Evolutionary conservation across 495 filamentous ascomycete species (phyloP).

Genomic region (Lepidopterella palustris): DNA sequence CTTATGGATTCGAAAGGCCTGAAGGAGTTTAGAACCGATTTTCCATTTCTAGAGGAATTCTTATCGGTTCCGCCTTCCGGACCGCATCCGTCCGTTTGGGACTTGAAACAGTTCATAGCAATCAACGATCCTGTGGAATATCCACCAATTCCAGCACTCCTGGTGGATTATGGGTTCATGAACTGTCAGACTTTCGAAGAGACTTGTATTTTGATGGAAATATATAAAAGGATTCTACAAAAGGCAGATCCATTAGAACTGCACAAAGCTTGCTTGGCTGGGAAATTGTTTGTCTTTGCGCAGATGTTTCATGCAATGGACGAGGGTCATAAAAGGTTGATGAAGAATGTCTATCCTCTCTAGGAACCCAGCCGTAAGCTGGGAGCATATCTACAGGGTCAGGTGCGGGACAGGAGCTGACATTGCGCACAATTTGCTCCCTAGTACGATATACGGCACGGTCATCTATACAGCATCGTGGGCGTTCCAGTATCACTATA

Average conservation of each 20-base stretch:
- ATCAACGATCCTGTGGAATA: neutral
- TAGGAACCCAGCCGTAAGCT: too few species aligned
- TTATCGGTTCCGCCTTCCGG: constrained; percentile 6
- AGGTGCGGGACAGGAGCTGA: too few species aligned
- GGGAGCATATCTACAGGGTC: too few species aligned
- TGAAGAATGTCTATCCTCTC: constrained; percentile 7
- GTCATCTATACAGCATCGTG: too few species aligned
- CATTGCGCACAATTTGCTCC: too few species aligned
- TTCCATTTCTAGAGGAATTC: constrained; percentile 8
- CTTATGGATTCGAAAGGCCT: constrained; percentile 13
- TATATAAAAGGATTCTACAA: constrained; percentile 8
- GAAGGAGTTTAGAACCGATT: neutral
- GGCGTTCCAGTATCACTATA: too few species aligned
- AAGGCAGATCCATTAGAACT: constrained; percentile 7
- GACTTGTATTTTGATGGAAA: constrained; percentile 9
- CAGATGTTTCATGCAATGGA: neutral
- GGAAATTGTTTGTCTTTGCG: constrained; percentile 10
- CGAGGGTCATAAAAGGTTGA: constrained; percentile 2
- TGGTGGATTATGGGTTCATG: constrained; percentile 5
- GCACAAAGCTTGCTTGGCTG: constrained; percentile 8
- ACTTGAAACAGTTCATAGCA: constrained; percentile 9
- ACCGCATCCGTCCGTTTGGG: constrained; percentile 6
- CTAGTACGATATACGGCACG: too few species aligned
- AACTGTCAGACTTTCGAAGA: constrained; percentile 8
- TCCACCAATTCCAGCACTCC: neutral